phyloP scores from a whole-genome alignment of 2,329 filamentous ascomycete genomes.

The Aspergillus quadrilineatus region DNA sequence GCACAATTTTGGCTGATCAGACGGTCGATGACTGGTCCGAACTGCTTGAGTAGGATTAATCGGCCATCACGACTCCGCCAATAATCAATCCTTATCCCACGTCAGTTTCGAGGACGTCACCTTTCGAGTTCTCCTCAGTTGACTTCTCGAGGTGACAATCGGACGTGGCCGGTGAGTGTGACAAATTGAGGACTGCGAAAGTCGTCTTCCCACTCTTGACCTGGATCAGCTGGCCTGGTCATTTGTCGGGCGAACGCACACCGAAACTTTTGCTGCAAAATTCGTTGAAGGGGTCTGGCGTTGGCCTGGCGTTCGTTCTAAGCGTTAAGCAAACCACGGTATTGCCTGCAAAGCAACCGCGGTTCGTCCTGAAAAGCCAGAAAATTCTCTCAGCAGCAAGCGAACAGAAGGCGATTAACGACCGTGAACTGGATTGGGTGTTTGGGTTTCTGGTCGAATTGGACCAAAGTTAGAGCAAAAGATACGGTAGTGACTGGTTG shows the following conservation, averaged over 20 bases:
- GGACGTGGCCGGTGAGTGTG: background rate
- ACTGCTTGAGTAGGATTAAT: conserved; percentile 8
- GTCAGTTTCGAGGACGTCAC: background rate
- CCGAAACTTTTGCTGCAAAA: background rate
- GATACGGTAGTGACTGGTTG: background rate
- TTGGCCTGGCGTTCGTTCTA: background rate
- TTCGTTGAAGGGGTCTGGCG: background rate
- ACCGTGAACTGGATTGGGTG: background rate
- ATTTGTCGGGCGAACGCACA: background rate
- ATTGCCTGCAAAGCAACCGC: background rate
- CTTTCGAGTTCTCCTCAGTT: background rate
- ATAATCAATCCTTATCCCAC: background rate
- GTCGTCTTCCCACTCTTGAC: background rate
- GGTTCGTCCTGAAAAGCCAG: background rate
- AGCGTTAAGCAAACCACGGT: background rate
- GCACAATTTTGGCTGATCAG: background rate
- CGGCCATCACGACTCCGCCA: background rate
- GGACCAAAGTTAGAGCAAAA: background rate
- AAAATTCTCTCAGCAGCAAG: background rate
- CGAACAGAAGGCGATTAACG: background rate
- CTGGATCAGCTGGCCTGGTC: conserved; percentile 3
- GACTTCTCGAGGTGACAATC: conserved; percentile 2
- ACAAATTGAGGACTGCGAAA: background rate
- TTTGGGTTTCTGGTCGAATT: background rate
- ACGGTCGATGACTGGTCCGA: conserved; percentile 6